Evolutionary conservation across 495 filamentous ascomycete species (phyloP), one percentile per base, ranked within the genome.

Genomic region (Hypoxylon fragiforme): DNA sequence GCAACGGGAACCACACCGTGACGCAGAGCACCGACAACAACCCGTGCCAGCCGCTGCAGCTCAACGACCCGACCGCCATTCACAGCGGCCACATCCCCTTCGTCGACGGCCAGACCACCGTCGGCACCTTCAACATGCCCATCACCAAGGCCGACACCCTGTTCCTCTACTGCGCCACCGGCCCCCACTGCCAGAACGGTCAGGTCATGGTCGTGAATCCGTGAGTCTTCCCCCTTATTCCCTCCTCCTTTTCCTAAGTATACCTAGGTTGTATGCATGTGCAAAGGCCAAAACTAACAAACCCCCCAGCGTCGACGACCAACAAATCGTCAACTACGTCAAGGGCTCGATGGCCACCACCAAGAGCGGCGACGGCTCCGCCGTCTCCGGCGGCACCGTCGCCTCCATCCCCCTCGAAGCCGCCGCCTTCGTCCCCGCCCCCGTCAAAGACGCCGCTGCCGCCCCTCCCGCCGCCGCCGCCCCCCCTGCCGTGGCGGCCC

Each of bases 201-300:
- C 80, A 81, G 73, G 72, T 77, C n/a, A 73, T 74, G 46, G 69
- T 72, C 12, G 72, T 81, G 16, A 82, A 81, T 51, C 63, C 74
- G 61, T 64, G 55, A 40, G 61, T 44, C n/a, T 28, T 28, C 24
- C 24, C 24, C 24, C 24, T 9, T 9, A 28, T 28, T 9, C 9
- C 24, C 9, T 9, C 9, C 24, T 28, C 9, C 9, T 28, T 28
- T 4, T 28, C 24, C 9, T 9, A 4, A 28, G 24, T 9, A 4
- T 28, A 28, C 24, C n/a, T n/a, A n/a, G n/a, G n/a, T n/a, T n/a
- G n/a, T n/a, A n/a, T n/a, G n/a, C n/a, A n/a, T n/a, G n/a, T n/a
- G n/a, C n/a, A n/a, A n/a, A n/a, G n/a, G n/a, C n/a, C 24, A 28
- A 39, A n/a, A 14, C 55, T 60, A 40, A 64, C 31, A 0, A 5